Evolutionary conservation across 495 filamentous ascomycete genomes (phyloP).

Genomic region (Lophiostoma macrostomum): DNA sequence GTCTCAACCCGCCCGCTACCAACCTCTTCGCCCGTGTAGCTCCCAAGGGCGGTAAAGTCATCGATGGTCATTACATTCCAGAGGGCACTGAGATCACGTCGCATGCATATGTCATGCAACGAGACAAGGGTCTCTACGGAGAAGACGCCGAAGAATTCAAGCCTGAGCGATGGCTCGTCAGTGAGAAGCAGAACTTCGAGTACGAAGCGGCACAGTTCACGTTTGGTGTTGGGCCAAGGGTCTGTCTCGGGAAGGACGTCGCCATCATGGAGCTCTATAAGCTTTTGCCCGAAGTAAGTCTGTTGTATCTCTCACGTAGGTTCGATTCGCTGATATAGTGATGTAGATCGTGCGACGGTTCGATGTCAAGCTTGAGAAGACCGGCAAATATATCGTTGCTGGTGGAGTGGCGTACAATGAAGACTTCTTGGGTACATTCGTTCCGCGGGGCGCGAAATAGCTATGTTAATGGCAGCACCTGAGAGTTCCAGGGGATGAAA

Average conservation of each 20-base stretch:
- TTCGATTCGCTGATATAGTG: no score
- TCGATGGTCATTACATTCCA: slow-evolving; percentile 54
- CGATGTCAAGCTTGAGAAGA: slow-evolving; percentile 13
- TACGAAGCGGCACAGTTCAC: slow-evolving; percentile 16
- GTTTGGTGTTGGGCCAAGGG: slow-evolving; percentile 27
- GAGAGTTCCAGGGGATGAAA: no score
- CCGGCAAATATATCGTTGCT: slow-evolving; percentile 18
- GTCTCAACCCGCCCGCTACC: slow-evolving; percentile 58
- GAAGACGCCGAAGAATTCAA: slow-evolving; percentile 59
- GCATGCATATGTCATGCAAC: slow-evolving; percentile 55
- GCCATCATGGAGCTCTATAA: slow-evolving; percentile 34
- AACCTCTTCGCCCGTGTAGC: slow-evolving; percentile 54
- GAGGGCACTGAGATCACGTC: slow-evolving; percentile 49
- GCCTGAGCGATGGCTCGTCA: slow-evolving; percentile 65
- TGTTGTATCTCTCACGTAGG: neutral
- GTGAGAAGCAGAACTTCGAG: slow-evolving; percentile 34
- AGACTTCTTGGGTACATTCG: slow-evolving; percentile 8
- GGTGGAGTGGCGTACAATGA: slow-evolving; percentile 23
- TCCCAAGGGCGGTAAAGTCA: slow-evolving; percentile 50
- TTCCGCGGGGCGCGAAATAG: no score
- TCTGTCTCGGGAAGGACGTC: slow-evolving; percentile 31
- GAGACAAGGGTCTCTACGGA: slow-evolving; percentile 57
- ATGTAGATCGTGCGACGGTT: slow-evolving; percentile 18
- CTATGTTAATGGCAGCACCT: no score
- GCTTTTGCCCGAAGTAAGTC: slow-evolving; percentile 26